Conservation (phyloP, 768 basidiomycete species). For the Sporobolomyces pararoseus region DNA sequence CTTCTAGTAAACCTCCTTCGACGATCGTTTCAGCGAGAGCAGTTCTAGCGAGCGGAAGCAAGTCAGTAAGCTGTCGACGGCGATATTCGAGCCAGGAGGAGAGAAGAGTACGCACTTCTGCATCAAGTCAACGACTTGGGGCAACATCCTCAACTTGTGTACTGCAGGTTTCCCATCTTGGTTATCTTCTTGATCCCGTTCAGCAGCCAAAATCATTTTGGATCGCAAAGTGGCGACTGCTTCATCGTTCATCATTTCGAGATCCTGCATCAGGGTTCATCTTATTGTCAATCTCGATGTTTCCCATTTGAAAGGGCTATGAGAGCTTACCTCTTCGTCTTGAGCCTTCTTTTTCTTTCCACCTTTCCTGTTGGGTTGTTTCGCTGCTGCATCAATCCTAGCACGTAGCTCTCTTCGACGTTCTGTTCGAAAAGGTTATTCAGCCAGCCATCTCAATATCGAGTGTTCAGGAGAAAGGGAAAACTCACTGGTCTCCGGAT, state of each 20-base stretch:
- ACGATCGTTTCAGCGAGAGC: slow-evolving; percentile 86
- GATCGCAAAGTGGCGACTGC: slow-evolving; percentile 85
- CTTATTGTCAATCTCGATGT: no score
- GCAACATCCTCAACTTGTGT: slow-evolving; percentile 74
- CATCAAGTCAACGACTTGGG: slow-evolving; percentile 85
- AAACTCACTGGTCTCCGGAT: slow-evolving; percentile 67
- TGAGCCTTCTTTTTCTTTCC: slow-evolving; percentile 39
- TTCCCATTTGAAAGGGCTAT: no score
- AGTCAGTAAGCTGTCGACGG: neutral
- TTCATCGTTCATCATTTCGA: slow-evolving; percentile 84
- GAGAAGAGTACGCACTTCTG: slow-evolving; percentile 65
- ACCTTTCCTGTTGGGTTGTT: slow-evolving; percentile 62
- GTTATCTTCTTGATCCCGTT: slow-evolving; percentile 77
- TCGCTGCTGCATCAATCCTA: slow-evolving; percentile 80
- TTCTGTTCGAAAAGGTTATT: slow-evolving; percentile 53
- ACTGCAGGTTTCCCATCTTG: slow-evolving; percentile 73
- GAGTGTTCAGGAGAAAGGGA: neutral
- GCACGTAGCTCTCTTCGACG: slow-evolving; percentile 73
- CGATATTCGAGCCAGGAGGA: neutral
- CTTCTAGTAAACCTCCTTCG: slow-evolving; percentile 89
- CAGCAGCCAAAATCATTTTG: slow-evolving; percentile 78
- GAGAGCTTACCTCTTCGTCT: slow-evolving; percentile 36
- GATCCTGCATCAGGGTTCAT: slow-evolving; percentile 41
- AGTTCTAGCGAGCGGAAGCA: slow-evolving; percentile 54
- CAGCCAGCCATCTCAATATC: slow-evolving; percentile 5